Evolutionary conservation across 164 flowering plant genomes (phyloP).

Genomic region (Stephania cephalantha): DNA sequence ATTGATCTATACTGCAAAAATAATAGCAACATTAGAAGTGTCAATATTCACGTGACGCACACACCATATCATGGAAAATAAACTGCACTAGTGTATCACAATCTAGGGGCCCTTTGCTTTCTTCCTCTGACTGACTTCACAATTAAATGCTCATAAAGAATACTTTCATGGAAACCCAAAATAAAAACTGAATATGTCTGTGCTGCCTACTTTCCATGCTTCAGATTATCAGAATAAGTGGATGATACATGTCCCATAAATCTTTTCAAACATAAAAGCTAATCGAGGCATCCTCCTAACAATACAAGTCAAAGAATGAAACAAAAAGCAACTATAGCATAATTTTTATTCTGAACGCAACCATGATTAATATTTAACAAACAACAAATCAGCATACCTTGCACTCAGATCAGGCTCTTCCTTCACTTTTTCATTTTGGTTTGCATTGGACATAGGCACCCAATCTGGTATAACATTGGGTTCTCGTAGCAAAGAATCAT

Average conservation of each 20-base stretch:
- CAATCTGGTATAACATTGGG: constrained; percentile 75
- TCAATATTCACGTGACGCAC: not conserved
- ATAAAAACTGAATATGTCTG: not conserved
- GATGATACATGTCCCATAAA: not conserved
- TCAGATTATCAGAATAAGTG: not conserved
- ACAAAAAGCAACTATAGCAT: not conserved
- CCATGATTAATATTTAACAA: not conserved
- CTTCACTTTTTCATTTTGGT: constrained; percentile 24
- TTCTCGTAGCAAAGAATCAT: constrained; percentile 42
- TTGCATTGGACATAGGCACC: constrained; percentile 45
- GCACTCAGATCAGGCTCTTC: constrained; percentile 70
- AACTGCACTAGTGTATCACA: not conserved
- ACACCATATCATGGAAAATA: not conserved
- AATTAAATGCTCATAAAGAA: not conserved
- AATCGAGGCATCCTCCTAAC: not conserved
- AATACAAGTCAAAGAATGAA: not conserved
- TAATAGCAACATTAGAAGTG: constrained; percentile 2
- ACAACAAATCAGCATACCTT: constrained; percentile 48
- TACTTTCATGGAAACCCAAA: not conserved
- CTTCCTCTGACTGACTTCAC: not conserved
- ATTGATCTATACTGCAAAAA: constrained; percentile 76
- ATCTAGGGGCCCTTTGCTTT: not conserved
- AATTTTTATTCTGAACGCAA: not conserved
- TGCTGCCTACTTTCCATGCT: not conserved
- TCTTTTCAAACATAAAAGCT: not conserved